Evolutionary conservation across 768 basidiomycete genomes (phyloP).

Genomic region (Pulveroboletus sp.): DNA sequence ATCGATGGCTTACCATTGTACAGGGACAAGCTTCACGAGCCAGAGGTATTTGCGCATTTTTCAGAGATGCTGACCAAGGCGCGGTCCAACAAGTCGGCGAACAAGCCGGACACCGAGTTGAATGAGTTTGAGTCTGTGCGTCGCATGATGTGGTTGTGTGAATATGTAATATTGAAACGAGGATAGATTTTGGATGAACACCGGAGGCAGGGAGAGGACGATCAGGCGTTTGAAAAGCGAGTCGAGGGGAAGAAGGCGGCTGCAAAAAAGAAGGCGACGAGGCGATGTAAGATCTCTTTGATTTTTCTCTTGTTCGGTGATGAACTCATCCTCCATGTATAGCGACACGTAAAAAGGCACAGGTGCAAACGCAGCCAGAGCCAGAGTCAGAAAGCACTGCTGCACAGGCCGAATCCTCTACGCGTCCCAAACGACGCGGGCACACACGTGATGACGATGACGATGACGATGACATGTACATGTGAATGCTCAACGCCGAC

Average conservation of each 20-base stretch:
- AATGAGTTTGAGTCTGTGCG: constrained; percentile 90
- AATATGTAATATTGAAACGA: not conserved
- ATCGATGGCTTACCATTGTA: constrained; percentile 92
- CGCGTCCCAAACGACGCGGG: constrained; percentile 5
- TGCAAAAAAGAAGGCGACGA: constrained; percentile 69
- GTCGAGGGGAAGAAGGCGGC: constrained; percentile 81
- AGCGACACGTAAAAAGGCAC: constrained; percentile 33
- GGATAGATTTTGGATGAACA: constrained; percentile 80
- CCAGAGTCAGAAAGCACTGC: constrained; percentile 3
- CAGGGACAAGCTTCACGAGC: constrained; percentile 93
- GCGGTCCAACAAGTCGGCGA: constrained; percentile 85
- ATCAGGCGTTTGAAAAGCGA: constrained; percentile 85
- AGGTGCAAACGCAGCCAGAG: constrained; percentile 14
- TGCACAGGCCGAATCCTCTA: not conserved
- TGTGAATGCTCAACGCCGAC: constrained; percentile 4
- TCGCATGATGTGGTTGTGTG: not conserved
- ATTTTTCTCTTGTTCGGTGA: not conserved
- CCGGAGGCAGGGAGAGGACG: constrained; percentile 83
- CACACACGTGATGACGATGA: constrained; percentile 6
- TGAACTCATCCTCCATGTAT: not conserved
- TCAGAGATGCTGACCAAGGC: constrained; percentile 91
- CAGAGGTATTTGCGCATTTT: constrained; percentile 76
- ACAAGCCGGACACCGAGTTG: constrained; percentile 89
- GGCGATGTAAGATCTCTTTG: constrained; percentile 37
- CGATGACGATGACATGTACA: constrained; percentile 26